Evolutionary conservation across 768 basidiomycete genomes (phyloP).

Genomic region (Stropharia rugosoannulata): DNA sequence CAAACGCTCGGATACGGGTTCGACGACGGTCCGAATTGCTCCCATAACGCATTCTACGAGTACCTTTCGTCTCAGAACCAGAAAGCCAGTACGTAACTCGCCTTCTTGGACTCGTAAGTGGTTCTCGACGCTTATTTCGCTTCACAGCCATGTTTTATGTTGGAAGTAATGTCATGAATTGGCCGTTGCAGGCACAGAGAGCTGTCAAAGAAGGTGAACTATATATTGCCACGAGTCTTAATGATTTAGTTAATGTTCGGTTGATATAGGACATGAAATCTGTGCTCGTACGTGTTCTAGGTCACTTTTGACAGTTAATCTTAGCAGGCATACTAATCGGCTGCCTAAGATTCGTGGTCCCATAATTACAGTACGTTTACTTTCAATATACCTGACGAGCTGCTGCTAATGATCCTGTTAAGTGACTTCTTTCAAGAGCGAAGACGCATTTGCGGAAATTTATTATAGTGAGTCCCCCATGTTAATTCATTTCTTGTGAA

Average conservation of each 20-base stretch:
- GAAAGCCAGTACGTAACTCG: conserved; percentile 50
- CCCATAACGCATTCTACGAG: conserved; percentile 63
- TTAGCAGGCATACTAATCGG: not conserved
- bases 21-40: conserved; percentile 67
- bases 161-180: conserved; percentile 56
- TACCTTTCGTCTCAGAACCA: conserved; percentile 51
- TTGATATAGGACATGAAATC: conserved; percentile 48
- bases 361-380: conserved; percentile 52
- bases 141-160: conserved; percentile 60
- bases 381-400: not conserved
- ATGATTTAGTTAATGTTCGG: not conserved
- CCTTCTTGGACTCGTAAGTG: not conserved
- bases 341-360: conserved; percentile 49
- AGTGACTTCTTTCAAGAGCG: conserved; percentile 62
- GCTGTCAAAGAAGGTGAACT: conserved; percentile 46
- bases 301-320: not conserved
- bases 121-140: not conserved
- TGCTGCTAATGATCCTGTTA: not conserved
- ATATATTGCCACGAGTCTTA: not conserved
- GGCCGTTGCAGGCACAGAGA: conserved; percentile 56
- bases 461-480: conserved; percentile 55
- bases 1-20: conserved; percentile 58
- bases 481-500: not conserved
- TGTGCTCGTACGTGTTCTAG: conserved; percentile 49
- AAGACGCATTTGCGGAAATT: conserved; percentile 74